These are phyloP conservation scores for Eruca vesicaria DNA, from an alignment of 441 rosid genomes.

Conservation along the genomic window DNA sequence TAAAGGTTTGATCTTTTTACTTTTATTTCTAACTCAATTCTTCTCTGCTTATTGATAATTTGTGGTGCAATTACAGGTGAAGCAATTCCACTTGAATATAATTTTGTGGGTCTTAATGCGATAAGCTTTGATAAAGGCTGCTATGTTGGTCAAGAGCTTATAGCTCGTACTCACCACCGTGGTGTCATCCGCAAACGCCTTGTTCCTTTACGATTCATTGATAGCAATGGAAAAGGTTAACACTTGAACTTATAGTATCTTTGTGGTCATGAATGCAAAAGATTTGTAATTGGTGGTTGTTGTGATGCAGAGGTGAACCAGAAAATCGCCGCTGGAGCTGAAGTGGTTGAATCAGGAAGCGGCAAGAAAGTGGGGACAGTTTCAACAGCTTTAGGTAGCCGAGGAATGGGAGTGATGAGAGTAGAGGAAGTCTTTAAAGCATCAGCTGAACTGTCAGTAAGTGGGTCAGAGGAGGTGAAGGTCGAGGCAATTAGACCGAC, in stretches of 20 bases:
- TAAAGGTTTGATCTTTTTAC: constrained; percentile 51
- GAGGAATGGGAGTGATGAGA: constrained; percentile 76
- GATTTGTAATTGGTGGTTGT: neutral
- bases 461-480: constrained; percentile 56
- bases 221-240: constrained; percentile 57
- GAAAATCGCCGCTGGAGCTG: constrained; percentile 63
- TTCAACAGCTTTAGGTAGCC: constrained; percentile 62
- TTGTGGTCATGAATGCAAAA: neutral
- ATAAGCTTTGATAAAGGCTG: constrained; percentile 97
- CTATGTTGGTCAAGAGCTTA: constrained; percentile 93
- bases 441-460: constrained; percentile 40
- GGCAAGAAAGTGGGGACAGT: constrained; percentile 75
- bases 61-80: constrained; percentile 53
- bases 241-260: neutral
- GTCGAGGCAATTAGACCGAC: constrained; percentile 69
- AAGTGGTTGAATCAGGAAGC: constrained; percentile 52
- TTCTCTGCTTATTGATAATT: neutral
- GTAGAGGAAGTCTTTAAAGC: constrained; percentile 66
- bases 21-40: neutral
- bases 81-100: constrained; percentile 88
- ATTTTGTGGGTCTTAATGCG: constrained; percentile 78
- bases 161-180: constrained; percentile 91
- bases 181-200: constrained; percentile 87
- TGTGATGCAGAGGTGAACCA: constrained; percentile 53
- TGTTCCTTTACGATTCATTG: constrained; percentile 66